Conservation (phyloP, 495 filamentous ascomycete species). For the Penicillium samsonianum region DNA sequence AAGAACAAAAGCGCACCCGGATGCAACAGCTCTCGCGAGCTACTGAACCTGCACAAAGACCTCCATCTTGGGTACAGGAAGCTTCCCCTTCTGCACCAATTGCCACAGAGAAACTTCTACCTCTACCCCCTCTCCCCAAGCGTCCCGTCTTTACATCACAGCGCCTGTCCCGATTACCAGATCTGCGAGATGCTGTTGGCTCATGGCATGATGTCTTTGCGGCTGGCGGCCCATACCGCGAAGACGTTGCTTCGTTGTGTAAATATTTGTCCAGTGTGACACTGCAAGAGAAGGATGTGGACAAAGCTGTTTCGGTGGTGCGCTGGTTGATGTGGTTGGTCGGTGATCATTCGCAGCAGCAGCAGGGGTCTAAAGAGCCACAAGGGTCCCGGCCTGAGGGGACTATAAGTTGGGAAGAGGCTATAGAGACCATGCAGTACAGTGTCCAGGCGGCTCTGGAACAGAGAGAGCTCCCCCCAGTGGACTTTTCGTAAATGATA, state of each 20-base stretch:
- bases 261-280: conserved; percentile 70
- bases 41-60: conserved; percentile 22
- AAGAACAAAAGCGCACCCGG: conserved; percentile 63
- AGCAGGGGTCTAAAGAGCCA: conserved; percentile 7
- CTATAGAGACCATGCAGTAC: conserved; percentile 55
- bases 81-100: not conserved
- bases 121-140: conserved; percentile 52
- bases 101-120: conserved; percentile 38
- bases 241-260: conserved; percentile 72
- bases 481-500: conserved; percentile 51
- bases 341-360: conserved; percentile 42
- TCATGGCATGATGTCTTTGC: conserved; percentile 68
- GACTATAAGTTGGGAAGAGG: conserved; percentile 48
- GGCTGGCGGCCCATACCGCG: conserved; percentile 68
- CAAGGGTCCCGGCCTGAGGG: conserved; percentile 17
- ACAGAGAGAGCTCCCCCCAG: conserved; percentile 62
- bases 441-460: conserved; percentile 61
- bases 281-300: conserved; percentile 70
- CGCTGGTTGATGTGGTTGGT: conserved; percentile 75
- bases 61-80: conserved; percentile 21
- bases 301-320: conserved; percentile 66
- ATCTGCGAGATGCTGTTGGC: conserved; percentile 61
- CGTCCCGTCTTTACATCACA: conserved; percentile 67
- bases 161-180: conserved; percentile 53
- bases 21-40: conserved; percentile 48